Percentiles rank a stretch among this genome's conserved stretches.
These are phyloP conservation scores for Hydnum rufescens DNA, from an alignment of 768 basidiomycete species.

Conservation along the genomic window DNA sequence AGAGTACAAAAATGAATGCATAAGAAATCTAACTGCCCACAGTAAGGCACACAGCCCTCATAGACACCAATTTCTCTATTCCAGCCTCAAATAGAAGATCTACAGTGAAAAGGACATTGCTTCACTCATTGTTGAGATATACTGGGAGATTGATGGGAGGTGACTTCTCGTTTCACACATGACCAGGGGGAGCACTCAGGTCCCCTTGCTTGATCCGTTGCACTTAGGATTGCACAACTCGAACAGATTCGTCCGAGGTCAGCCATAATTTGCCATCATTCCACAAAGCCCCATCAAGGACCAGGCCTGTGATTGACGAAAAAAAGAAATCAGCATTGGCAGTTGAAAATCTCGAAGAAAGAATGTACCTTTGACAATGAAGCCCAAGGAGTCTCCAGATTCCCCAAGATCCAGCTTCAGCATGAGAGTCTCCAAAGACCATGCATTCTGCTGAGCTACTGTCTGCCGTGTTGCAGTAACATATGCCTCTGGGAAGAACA, in stretches of 20 bases:
- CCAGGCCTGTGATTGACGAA: constrained; percentile 36
- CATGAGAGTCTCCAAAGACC: constrained; percentile 79
- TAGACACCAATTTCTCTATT: constrained; percentile 53
- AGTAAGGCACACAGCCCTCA: constrained; percentile 78
- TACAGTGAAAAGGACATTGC: constrained; percentile 79
- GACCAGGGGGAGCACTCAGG: too few relatives aligned
- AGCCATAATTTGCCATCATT: constrained; percentile 43
- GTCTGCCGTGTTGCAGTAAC: constrained; percentile 89
- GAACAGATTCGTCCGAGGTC: constrained; percentile 67
- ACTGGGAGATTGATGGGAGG: constrained; percentile 62
- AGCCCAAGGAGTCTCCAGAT: constrained; percentile 57
- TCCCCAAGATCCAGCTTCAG: constrained; percentile 66
- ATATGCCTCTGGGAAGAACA: constrained; percentile 95
- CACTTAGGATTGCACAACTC: constrained; percentile 64
- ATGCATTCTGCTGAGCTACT: constrained; percentile 80
- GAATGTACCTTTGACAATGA: constrained; percentile 67
- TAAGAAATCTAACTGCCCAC: constrained; percentile 38
- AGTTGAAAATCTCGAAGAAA: too few relatives aligned
- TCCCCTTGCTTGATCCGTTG: constrained; percentile 39
- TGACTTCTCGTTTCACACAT: too few relatives aligned
- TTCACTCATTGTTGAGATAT: constrained; percentile 78
- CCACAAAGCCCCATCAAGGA: constrained; percentile 77
- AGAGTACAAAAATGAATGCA: background rate
- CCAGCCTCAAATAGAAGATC: constrained; percentile 57
- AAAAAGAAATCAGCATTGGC: background rate